These are phyloP conservation scores for Yarrowia sp. DNA, from an alignment of 805 yeast species.

Conservation along the genomic window DNA sequence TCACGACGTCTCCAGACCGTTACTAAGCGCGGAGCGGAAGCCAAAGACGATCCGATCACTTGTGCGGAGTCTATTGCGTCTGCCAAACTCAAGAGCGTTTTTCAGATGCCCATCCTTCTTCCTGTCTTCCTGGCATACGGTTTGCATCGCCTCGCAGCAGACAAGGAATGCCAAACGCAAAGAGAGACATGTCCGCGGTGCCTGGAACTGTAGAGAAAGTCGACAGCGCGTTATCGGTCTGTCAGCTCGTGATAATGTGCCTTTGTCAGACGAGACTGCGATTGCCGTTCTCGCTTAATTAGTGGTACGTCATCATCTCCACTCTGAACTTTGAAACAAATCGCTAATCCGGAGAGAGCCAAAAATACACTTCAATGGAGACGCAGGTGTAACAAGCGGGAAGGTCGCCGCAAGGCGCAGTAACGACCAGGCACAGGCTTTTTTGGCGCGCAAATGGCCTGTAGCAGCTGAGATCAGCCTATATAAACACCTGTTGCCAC, in stretches of 20 bases:
- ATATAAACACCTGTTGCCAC: background rate
- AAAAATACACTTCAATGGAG: background rate
- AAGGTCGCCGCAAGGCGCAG: slow-evolving; percentile 13
- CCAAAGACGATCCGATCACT: background rate
- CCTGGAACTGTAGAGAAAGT: background rate
- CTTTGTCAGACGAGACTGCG: too few relatives aligned
- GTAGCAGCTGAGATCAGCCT: too few relatives aligned
- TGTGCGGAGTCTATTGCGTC: slow-evolving; percentile 1
- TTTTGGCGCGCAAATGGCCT: background rate
- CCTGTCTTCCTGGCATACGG: background rate
- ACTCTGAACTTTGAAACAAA: background rate
- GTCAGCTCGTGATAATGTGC: too few relatives aligned
- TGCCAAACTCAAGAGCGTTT: background rate
- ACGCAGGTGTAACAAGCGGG: slow-evolving; percentile 1
- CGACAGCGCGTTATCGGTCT: too few relatives aligned
- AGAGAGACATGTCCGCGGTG: background rate
- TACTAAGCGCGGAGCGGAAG: background rate
- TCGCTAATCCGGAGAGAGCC: background rate
- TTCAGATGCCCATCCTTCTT: background rate
- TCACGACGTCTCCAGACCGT: too few relatives aligned
- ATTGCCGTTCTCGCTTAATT: too few relatives aligned
- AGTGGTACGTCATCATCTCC: background rate
- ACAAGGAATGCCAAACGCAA: background rate
- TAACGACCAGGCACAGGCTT: background rate
- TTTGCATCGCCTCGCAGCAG: slow-evolving; percentile 12